Conservation (phyloP, 164 flowering plant species). For the Berberis vulgaris region DNA sequence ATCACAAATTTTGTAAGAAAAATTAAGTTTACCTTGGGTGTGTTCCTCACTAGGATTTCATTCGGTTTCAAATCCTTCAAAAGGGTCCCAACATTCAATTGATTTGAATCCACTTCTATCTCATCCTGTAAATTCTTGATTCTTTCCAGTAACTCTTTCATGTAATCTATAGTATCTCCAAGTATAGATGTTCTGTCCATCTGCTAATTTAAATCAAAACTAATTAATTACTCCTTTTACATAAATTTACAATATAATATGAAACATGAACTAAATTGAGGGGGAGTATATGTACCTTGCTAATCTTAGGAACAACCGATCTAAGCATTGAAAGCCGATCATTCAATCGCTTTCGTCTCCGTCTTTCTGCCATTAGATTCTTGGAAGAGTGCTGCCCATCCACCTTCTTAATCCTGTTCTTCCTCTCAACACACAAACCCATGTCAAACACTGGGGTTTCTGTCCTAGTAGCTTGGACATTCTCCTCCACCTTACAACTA, state of each 20-base stretch:
- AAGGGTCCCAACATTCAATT: conserved; percentile 29
- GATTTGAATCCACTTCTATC: conserved; percentile 27
- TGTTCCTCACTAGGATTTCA: conserved; percentile 49
- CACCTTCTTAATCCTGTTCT: conserved; percentile 41
- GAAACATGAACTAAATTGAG: not conserved
- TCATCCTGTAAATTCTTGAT: conserved; percentile 60
- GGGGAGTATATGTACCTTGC: conserved; percentile 48
- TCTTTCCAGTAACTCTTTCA: conserved; percentile 73
- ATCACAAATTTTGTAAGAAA: not conserved
- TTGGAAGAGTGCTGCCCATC: conserved; percentile 73
- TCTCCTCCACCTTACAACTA: conserved; percentile 33
- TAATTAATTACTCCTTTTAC: not conserved
- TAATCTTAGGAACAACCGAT: conserved; percentile 93
- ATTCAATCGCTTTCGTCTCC: conserved; percentile 78
- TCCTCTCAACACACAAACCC: conserved; percentile 26
- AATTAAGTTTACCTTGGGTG: conserved; percentile 56
- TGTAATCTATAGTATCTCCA: conserved; percentile 88
- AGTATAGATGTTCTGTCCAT: conserved; percentile 96
- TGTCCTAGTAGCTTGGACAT: conserved; percentile 13
- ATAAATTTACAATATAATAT: not conserved
- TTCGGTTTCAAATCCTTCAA: conserved; percentile 51
- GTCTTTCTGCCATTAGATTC: conserved; percentile 94
- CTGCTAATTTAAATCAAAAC: conserved; percentile 20
- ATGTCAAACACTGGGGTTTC: conserved; percentile 20
- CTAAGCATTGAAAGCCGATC: conserved; percentile 93